Evolutionary conservation across 345 rosid species (phyloP).

Genomic region (Gossypium anomalum): DNA sequence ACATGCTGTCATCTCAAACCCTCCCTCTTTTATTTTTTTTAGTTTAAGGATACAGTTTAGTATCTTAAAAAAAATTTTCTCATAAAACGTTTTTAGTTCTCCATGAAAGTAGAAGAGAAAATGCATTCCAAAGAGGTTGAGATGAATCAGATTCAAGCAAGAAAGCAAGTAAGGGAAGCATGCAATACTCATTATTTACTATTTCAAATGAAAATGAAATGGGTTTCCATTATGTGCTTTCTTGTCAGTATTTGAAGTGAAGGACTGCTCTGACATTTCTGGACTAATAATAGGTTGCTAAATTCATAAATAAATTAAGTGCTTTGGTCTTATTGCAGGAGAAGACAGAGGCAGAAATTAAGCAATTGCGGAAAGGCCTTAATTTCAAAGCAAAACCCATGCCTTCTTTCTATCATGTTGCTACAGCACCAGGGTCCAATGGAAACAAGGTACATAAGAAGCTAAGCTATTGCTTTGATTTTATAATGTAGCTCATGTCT

Average conservation of each 20-base stretch:
- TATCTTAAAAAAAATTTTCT: too few relatives aligned
- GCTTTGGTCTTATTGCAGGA: conserved; percentile 39
- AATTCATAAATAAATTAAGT: conserved; percentile 1
- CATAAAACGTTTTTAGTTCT: conserved; percentile 40
- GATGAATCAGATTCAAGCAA: conserved; percentile 58
- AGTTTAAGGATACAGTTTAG: not conserved
- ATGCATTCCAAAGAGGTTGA: conserved; percentile 68
- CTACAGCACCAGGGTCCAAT: conserved; percentile 24
- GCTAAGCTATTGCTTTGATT: conserved; percentile 9
- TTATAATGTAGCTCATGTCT: not conserved
- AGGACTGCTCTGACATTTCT: not conserved
- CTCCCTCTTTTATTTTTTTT: not conserved
- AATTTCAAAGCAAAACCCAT: conserved; percentile 84
- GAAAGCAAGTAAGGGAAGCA: conserved; percentile 50
- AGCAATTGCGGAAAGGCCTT: conserved; percentile 62
- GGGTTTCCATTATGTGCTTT: not conserved
- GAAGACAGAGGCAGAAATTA: conserved; percentile 58
- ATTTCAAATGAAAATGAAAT: not conserved
- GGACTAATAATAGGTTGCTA: not conserved
- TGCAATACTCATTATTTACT: not conserved
- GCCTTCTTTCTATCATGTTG: conserved; percentile 73
- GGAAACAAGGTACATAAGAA: conserved; percentile 49
- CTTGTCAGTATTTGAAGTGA: conserved; percentile 3
- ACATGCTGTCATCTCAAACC: not conserved
- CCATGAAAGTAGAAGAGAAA: conserved; percentile 68